Evolutionary conservation across 345 rosid species (phyloP).

Genomic region (Noccaea caerulescens): DNA sequence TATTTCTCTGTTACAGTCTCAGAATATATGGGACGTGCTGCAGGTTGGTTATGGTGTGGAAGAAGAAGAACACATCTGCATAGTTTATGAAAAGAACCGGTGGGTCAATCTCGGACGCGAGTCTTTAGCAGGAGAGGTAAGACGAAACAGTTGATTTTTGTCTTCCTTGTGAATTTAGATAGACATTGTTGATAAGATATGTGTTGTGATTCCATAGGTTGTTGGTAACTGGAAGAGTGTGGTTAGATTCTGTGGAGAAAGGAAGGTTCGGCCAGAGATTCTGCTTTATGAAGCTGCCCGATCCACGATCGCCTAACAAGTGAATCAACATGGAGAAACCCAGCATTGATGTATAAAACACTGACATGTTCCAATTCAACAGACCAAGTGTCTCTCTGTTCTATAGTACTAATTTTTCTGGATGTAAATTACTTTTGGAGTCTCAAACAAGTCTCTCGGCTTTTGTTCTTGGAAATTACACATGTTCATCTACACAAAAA

Average conservation of each 20-base stretch:
- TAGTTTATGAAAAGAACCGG: constrained; percentile 14
- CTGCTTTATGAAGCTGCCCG: neutral
- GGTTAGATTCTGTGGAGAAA: no score
- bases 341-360: neutral
- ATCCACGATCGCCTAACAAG: neutral
- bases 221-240: no score
- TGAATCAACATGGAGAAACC: neutral
- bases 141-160: neutral
- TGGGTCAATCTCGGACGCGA: constrained; percentile 23
- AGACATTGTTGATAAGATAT: no score
- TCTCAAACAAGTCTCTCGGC: no score
- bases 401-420: no score
- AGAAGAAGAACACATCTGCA: constrained; percentile 16
- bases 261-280: no score
- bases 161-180: no score
- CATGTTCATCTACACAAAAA: no score
- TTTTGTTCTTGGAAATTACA: no score
- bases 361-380: neutral
- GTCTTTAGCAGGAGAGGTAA: constrained; percentile 14
- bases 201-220: no score
- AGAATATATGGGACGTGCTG: neutral
- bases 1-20: neutral
- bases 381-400: no score
- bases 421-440: no score
- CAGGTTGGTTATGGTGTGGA: constrained; percentile 30